phyloP scores from a whole-genome alignment of 805 yeast species.

The Isabelozyma gotoi region DNA sequence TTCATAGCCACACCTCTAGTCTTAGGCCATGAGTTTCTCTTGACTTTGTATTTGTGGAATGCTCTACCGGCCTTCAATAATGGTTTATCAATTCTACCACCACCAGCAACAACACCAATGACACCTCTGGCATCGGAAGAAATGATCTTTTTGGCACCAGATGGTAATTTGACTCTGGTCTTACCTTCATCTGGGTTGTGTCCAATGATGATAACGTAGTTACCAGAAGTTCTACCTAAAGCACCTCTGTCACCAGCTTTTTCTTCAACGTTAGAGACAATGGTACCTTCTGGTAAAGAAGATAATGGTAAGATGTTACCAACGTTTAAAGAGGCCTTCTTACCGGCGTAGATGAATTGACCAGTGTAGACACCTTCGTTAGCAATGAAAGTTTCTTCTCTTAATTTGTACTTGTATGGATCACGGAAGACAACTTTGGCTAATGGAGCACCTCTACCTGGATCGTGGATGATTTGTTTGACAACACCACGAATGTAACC shows the following conservation, averaged over 20 bases:
- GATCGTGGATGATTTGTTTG: slow-evolving; percentile 97
- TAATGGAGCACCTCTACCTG: slow-evolving; percentile 99
- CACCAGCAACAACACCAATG: slow-evolving; percentile 99
- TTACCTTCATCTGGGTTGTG: slow-evolving; percentile 99
- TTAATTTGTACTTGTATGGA: slow-evolving; percentile 97
- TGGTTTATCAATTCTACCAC: slow-evolving; percentile 99
- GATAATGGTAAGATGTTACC: slow-evolving; percentile 98
- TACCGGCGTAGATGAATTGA: slow-evolving; percentile 98
- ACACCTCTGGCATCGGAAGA: slow-evolving; percentile 98
- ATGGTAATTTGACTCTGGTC: slow-evolving; percentile 99
- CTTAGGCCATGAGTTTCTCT: slow-evolving; percentile 99
- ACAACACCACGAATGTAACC: slow-evolving; percentile 99
- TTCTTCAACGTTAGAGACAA: slow-evolving; percentile 97
- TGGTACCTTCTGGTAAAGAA: slow-evolving; percentile 98
- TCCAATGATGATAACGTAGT: slow-evolving; percentile 97
- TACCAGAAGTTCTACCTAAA: slow-evolving; percentile 98
- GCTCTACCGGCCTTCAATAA: slow-evolving; percentile 99
- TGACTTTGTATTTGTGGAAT: slow-evolving; percentile 98
- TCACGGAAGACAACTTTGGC: slow-evolving; percentile 99
- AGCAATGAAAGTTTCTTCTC: slow-evolving; percentile 98
- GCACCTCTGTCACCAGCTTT: slow-evolving; percentile 99
- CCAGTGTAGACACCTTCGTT: slow-evolving; percentile 99
- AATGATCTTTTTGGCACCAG: slow-evolving; percentile 97
- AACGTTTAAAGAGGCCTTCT: slow-evolving; percentile 93
- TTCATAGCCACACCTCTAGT: slow-evolving; percentile 99